These are phyloP conservation scores for Colletotrichum sp. DNA, from an alignment of 2,329 filamentous ascomycete genomes.

Conservation along the genomic window DNA sequence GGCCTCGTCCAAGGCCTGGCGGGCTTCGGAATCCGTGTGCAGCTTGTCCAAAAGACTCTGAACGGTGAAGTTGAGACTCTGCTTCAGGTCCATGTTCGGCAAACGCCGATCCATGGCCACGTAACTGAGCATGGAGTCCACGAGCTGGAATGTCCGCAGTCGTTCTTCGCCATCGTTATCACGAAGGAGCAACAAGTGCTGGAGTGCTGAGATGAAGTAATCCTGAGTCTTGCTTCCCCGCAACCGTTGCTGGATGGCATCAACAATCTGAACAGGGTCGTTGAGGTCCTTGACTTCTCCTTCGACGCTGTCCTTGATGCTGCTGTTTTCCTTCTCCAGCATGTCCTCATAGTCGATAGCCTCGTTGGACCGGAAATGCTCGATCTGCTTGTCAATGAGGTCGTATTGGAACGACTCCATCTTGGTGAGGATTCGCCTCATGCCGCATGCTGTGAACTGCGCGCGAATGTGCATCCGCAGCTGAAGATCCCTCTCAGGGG, in stretches of 20 bases:
- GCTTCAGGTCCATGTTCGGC: conserved; percentile 97
- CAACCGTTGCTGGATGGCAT: conserved; percentile 87
- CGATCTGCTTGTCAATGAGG: conserved; percentile 96
- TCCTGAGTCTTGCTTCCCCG: conserved; percentile 86
- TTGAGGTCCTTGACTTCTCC: conserved; percentile 89
- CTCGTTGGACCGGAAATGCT: conserved; percentile 90
- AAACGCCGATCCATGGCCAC: conserved; percentile 96
- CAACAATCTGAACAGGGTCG: conserved; percentile 90
- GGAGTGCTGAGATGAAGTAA: conserved; percentile 94
- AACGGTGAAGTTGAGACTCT: conserved; percentile 96
- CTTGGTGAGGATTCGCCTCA: conserved; percentile 92
- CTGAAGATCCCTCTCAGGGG: conserved; percentile 86
- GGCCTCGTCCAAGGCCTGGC: conserved; percentile 90
- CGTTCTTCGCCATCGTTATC: conserved; percentile 93
- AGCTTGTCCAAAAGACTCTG: conserved; percentile 94
- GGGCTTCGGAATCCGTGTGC: conserved; percentile 93
- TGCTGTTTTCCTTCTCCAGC: conserved; percentile 87
- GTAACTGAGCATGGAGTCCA: conserved; percentile 98
- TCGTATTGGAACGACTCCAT: conserved; percentile 99
- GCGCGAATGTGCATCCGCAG: conserved; percentile 92
- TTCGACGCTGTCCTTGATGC: conserved; percentile 86
- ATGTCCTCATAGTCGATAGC: conserved; percentile 98
- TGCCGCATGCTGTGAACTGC: conserved; percentile 93
- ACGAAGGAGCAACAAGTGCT: conserved; percentile 91
- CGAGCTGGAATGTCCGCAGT: conserved; percentile 93